Evolutionary conservation across 2,329 filamentous ascomycete genomes (phyloP).

Genomic region (Beauveria caledonica): DNA sequence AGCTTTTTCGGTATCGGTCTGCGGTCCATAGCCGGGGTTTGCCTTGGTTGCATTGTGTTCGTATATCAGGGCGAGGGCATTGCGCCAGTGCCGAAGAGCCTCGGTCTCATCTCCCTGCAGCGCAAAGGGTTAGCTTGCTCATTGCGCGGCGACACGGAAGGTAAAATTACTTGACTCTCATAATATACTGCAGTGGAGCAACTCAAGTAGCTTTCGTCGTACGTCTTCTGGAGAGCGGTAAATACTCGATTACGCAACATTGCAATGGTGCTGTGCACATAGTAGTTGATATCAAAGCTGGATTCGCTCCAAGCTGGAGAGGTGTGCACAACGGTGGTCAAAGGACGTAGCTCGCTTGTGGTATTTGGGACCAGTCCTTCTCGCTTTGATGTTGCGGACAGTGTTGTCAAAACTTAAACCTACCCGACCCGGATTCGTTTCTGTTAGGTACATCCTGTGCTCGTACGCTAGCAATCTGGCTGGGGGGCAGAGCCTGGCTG

Average conservation of each 20-base stretch:
- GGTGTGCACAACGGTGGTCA: background rate
- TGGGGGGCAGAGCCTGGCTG: background rate
- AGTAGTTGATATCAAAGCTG: conserved; percentile 16
- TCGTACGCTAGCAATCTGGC: conserved; percentile 8
- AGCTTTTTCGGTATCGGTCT: conserved; percentile 75
- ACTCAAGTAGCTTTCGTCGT: conserved; percentile 90
- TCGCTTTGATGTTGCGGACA: background rate
- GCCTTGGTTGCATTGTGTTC: conserved; percentile 74
- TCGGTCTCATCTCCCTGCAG: conserved; percentile 79
- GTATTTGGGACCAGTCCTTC: background rate
- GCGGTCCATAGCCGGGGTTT: conserved; percentile 59
- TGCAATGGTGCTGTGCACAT: conserved; percentile 23
- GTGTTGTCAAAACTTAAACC: conserved; percentile 9
- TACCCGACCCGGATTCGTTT: conserved; percentile 12
- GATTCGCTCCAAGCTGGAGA: background rate
- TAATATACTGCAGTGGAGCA: conserved; percentile 96
- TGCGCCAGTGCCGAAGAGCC: conserved; percentile 83
- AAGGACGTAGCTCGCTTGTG: background rate
- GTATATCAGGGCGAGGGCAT: conserved; percentile 80
- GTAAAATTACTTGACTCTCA: conserved; percentile 65
- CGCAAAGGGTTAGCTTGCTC: background rate
- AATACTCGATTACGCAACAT: conserved; percentile 50
- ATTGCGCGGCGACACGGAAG: background rate
- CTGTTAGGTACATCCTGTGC: conserved; percentile 12
- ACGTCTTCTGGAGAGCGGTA: conserved; percentile 86